Evolutionary conservation across 2,329 filamentous ascomycete genomes (phyloP).

Genomic region (Aspergillus sp.): DNA sequence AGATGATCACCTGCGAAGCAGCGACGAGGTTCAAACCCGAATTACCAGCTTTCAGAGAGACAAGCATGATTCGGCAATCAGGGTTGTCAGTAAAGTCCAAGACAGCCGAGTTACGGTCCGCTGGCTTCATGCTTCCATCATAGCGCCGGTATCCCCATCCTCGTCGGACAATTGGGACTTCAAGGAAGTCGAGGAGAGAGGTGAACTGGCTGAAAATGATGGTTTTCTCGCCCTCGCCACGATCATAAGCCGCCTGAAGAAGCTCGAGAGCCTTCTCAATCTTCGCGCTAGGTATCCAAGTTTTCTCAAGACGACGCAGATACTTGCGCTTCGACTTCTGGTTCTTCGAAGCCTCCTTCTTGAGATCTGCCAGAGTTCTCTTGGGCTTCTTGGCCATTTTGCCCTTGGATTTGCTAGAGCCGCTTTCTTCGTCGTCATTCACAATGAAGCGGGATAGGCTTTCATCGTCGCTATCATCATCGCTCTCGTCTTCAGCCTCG

Average conservation of each 20-base stretch:
- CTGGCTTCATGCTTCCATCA: slow-evolving; percentile 68
- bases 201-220: slow-evolving; percentile 83
- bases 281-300: slow-evolving; percentile 72
- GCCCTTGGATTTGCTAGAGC: slow-evolving; percentile 32
- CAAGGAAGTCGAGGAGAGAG: slow-evolving; percentile 69
- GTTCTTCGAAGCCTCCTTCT: slow-evolving; percentile 55
- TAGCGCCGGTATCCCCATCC: slow-evolving; percentile 63
- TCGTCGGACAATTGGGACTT: slow-evolving; percentile 62
- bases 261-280: slow-evolving; percentile 65
- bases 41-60: slow-evolving; percentile 76
- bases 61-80: slow-evolving; percentile 64
- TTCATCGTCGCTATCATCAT: slow-evolving; percentile 29
- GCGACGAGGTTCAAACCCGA: slow-evolving; percentile 80
- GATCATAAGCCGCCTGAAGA: slow-evolving; percentile 47
- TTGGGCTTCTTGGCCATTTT: slow-evolving; percentile 41
- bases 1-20: slow-evolving; percentile 80
- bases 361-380: slow-evolving; percentile 30
- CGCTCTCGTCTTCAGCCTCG: slow-evolving; percentile 26
- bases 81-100: slow-evolving; percentile 61
- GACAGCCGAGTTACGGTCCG: slow-evolving; percentile 63
- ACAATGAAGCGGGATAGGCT: slow-evolving; percentile 54
- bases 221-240: slow-evolving; percentile 62
- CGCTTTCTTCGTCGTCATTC: slow-evolving; percentile 32
- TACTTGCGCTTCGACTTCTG: slow-evolving; percentile 64
- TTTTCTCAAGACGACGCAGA: slow-evolving; percentile 60